Base-by-base conservation (phyloP, 2,329 filamentous ascomycete species). In the Sarocladium brachiariae region DNA sequence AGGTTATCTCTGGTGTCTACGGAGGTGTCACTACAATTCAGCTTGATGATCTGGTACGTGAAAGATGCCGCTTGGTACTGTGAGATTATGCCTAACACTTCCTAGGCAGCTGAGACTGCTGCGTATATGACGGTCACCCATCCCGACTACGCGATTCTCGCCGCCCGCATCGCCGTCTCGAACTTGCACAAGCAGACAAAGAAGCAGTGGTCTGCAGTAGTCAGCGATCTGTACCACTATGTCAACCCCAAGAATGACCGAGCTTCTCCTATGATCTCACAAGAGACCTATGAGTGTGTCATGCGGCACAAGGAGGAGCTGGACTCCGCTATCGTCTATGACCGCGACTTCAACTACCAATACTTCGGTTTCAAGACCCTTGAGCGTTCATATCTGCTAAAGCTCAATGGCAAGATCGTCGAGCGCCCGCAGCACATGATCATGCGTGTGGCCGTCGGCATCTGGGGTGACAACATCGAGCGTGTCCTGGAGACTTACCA, bases 151-250 rank as follows among this genome's bases (percentile, higher is more conserved):
- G 93, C 93, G 68, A 95, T 97, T 67, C 89, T 99, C 53, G 93
- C 93, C 57, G 93, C 93, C 58, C 91, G 93, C 73, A 97, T 99
- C 66, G 93, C 93, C 60, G 93, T 99, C 51, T 99, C 93, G 65
- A 99, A 99, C 76, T 86, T 99, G 53, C 93, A 99, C 84, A 99
- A 99, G 76, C 93, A 99, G 80, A 99, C 93, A 57, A 97, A 97
- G 82, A 99, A 99, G 80, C 92, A 97, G 68, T 99, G 95, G 77
- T 97, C 93, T n/a, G 78, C 89, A 47, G 93, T 99, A 53, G 81
- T 99, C 61, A 85, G 83, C 61, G 93, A 99, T 63, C 83, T 99
- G 37, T 96, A 92, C 74, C 80, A 93, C 75, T 99, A 96, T 70
- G 76, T 95, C 70, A 99, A 99, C 75, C 90, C 92, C 55, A 95